Evolutionary conservation across 352 stramenopile genomes (phyloP).

Genomic region (Globisporangium megalacanthum): DNA sequence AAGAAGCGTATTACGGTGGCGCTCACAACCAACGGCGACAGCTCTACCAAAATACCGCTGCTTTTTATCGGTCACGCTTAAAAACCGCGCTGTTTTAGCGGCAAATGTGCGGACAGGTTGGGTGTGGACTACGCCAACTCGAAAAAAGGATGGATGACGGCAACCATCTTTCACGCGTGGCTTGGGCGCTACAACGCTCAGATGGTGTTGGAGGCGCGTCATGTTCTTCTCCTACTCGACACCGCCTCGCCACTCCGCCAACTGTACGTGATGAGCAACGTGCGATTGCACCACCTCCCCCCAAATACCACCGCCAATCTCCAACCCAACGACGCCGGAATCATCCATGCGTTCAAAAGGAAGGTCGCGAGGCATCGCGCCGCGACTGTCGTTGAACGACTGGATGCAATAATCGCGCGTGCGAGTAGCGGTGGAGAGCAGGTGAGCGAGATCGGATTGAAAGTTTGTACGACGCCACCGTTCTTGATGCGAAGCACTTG

Average conservation of each 20-base stretch:
- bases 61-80: not conserved
- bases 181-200: not conserved
- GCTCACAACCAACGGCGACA: not conserved
- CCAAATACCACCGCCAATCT: not conserved
- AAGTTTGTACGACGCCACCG: not conserved
- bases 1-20: not conserved
- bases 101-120: not conserved
- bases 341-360: not conserved
- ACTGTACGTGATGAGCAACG: not conserved
- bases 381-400: not conserved
- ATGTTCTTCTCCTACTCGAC: not conserved
- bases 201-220: not conserved
- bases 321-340: not conserved
- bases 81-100: not conserved
- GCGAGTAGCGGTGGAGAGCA: not conserved
- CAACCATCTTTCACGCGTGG: not conserved
- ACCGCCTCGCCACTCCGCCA: not conserved
- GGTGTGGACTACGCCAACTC: not conserved
- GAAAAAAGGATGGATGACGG: not conserved
- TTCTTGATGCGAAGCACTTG: not conserved
- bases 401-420: not conserved
- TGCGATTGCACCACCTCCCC: not conserved
- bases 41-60: not conserved
- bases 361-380: not conserved
- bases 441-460: not conserved